These are phyloP conservation scores for Cladophialophora chaetospira DNA, from an alignment of 2,329 filamentous ascomycete species.

Conservation along the genomic window DNA sequence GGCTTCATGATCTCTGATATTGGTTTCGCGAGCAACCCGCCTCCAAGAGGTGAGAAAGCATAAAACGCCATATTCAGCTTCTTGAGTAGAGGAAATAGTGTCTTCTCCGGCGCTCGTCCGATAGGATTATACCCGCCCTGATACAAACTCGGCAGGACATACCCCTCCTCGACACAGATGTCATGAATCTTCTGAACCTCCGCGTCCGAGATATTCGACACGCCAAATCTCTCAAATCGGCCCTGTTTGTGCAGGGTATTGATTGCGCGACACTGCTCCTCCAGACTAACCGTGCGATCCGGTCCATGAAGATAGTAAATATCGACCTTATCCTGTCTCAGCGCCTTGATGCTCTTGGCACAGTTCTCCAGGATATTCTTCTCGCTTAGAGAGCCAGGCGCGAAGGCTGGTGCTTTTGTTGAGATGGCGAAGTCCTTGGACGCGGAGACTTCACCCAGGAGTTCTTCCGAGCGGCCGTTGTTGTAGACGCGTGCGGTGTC, in stretches of 20 bases:
- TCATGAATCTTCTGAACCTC: slow-evolving; percentile 38
- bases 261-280: slow-evolving; percentile 40
- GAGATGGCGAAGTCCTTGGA: slow-evolving; percentile 17
- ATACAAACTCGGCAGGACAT: slow-evolving; percentile 42
- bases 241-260: slow-evolving; percentile 37
- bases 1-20: slow-evolving; percentile 34
- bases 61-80: slow-evolving; percentile 36
- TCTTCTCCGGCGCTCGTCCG: slow-evolving; percentile 39
- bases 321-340: slow-evolving; percentile 35
- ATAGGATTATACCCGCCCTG: slow-evolving; percentile 45
- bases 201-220: slow-evolving; percentile 40
- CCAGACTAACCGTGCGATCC: slow-evolving; percentile 40
- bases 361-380: slow-evolving; percentile 17
- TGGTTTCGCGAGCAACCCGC: slow-evolving; percentile 39
- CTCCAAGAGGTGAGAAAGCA: slow-evolving; percentile 35
- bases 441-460: slow-evolving; percentile 15
- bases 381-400: slow-evolving; percentile 4
- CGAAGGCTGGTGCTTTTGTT: slow-evolving; percentile 27
- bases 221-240: slow-evolving; percentile 39
- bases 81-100: slow-evolving; percentile 40
- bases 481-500: slow-evolving; percentile 28
- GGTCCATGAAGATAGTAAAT: slow-evolving; percentile 42
- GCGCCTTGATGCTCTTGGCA: background rate
- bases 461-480: slow-evolving; percentile 18
- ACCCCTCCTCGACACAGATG: slow-evolving; percentile 40